These are phyloP conservation scores for Vigna unguiculata DNA, from an alignment of 306 rosid species.

Conservation along the genomic window DNA sequence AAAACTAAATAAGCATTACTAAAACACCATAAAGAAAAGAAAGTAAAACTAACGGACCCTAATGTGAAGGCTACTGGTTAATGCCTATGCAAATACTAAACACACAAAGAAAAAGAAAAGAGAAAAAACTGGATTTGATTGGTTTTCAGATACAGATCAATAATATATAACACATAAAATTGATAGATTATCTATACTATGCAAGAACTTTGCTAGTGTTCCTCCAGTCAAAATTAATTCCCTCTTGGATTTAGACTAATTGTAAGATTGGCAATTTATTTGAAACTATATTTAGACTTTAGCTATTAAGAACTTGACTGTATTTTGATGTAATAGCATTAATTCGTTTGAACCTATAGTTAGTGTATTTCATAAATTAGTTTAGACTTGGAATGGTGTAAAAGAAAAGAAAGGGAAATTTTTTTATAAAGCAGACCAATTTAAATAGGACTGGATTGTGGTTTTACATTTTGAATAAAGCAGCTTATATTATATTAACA, in stretches of 20 bases:
- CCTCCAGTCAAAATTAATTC: background rate
- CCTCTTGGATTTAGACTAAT: background rate
- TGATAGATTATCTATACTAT: background rate
- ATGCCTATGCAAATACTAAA: background rate
- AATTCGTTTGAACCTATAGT: background rate
- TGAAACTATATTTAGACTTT: background rate
- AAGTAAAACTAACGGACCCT: background rate
- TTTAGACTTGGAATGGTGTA: background rate
- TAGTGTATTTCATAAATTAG: background rate
- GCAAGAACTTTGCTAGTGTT: background rate
- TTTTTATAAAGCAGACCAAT: background rate
- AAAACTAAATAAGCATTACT: background rate
- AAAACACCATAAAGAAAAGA: background rate
- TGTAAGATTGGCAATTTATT: background rate
- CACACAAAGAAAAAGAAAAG: background rate
- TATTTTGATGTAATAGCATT: background rate
- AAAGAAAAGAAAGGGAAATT: background rate
- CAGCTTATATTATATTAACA: background rate
- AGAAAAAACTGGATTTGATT: background rate
- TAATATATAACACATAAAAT: background rate
- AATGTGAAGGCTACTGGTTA: no score
- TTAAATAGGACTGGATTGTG: slow-evolving; percentile 1
- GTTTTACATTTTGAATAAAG: background rate
- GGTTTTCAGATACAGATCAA: background rate
- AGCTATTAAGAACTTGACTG: background rate